These are phyloP conservation scores for Raphanus raphanistrum DNA, from an alignment of 345 rosid species.

Conservation along the genomic window DNA sequence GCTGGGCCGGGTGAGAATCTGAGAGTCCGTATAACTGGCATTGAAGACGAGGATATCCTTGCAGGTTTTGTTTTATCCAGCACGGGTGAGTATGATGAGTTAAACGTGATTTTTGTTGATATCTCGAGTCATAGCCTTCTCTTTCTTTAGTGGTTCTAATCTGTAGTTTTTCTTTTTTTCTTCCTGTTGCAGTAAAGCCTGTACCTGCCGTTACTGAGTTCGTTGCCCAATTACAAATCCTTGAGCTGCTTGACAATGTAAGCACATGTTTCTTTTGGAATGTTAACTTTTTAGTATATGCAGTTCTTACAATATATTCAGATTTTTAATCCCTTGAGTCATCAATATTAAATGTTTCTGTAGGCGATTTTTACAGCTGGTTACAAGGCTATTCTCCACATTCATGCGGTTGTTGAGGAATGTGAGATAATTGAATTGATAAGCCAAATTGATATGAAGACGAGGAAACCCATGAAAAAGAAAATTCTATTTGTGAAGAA, in stretches of 20 bases:
- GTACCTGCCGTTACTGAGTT: slow-evolving; percentile 74
- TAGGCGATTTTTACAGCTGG: slow-evolving; percentile 99
- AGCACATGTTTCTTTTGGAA: slow-evolving; percentile 8
- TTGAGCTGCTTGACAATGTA: slow-evolving; percentile 96
- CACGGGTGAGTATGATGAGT: slow-evolving; percentile 55
- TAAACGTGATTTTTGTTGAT: not conserved
- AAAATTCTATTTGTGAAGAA: slow-evolving; percentile 87
- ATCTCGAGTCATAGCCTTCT: not conserved
- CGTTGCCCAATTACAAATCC: slow-evolving; percentile 85
- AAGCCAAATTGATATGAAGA: slow-evolving; percentile 82
- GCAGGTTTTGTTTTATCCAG: slow-evolving; percentile 88
- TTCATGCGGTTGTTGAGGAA: slow-evolving; percentile 93
- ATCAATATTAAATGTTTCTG: slow-evolving; percentile 19
- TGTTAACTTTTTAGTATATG: not conserved
- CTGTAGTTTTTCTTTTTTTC: slow-evolving; percentile 14
- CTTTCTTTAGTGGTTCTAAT: not conserved
- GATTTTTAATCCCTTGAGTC: not conserved
- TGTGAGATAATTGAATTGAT: slow-evolving; percentile 84
- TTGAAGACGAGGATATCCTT: slow-evolving; percentile 90
- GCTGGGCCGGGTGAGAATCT: slow-evolving; percentile 97
- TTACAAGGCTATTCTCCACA: slow-evolving; percentile 89
- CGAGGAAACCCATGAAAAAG: slow-evolving; percentile 86
- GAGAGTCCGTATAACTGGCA: slow-evolving; percentile 77
- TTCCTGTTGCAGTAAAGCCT: slow-evolving; percentile 63
- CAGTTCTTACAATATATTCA: not conserved